Conservation (phyloP, 257 asterid genomes). For the Solanum corneliomulleri region DNA sequence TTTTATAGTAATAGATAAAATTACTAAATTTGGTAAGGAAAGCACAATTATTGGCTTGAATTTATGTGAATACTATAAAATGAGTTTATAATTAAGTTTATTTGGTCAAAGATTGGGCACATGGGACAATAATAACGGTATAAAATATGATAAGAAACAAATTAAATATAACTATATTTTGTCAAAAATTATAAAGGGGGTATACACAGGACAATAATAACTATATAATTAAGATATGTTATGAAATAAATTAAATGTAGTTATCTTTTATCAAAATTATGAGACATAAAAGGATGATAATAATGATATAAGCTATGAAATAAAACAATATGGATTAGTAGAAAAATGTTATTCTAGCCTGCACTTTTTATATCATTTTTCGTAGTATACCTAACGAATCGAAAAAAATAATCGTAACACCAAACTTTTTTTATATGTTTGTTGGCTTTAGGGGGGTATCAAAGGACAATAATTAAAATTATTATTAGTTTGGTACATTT, state of each 20-base stretch:
- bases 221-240: background rate
- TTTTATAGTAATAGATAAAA: background rate
- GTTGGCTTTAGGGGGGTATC: background rate
- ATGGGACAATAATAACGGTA: background rate
- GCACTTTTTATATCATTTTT: background rate
- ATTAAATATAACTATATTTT: background rate
- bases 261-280: background rate
- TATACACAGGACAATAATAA: background rate
- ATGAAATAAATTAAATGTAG: background rate
- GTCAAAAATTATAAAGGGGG: background rate
- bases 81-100: background rate
- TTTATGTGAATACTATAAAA: background rate
- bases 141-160: background rate
- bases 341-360: no score
- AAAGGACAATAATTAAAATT: background rate
- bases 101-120: background rate
- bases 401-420: background rate
- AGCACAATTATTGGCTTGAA: background rate
- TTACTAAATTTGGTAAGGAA: background rate
- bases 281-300: background rate
- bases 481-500: background rate
- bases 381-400: accelerated
- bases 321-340: background rate
- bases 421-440: background rate
- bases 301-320: background rate